Conservation (phyloP, 495 filamentous ascomycete species). For the Neurospora sp. region DNA sequence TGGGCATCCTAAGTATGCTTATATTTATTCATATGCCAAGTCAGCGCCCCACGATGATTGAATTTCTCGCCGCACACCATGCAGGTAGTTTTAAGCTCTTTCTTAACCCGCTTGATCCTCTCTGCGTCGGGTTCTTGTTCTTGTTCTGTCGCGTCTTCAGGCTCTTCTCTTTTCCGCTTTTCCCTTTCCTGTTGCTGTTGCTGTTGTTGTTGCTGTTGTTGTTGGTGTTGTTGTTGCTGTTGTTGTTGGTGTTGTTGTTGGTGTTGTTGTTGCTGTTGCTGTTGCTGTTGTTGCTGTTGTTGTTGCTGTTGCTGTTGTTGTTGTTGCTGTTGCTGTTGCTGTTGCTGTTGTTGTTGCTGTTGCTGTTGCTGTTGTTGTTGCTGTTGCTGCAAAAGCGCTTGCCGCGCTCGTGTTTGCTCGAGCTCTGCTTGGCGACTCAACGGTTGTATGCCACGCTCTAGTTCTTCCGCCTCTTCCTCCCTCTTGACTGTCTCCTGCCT, state of each 20-base stretch:
- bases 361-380: too few species aligned
- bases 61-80: not conserved
- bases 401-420: not conserved
- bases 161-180: not conserved
- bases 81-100: not conserved
- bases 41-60: not conserved
- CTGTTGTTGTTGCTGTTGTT: too few species aligned
- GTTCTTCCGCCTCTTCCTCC: not conserved
- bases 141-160: not conserved
- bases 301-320: too few species aligned
- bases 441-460: not conserved
- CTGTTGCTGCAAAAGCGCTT: not conserved
- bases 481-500: not conserved
- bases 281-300: too few species aligned
- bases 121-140: not conserved
- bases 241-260: too few species aligned
- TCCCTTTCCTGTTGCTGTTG: not conserved
- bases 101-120: not conserved
- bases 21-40: not conserved
- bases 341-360: too few species aligned
- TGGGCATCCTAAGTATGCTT: not conserved
- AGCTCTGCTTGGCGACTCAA: not conserved
- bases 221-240: too few species aligned
- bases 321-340: too few species aligned
- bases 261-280: too few species aligned